Evolutionary conservation across 805 yeast species (phyloP).

Genomic region (Spathaspora passalidarum): DNA sequence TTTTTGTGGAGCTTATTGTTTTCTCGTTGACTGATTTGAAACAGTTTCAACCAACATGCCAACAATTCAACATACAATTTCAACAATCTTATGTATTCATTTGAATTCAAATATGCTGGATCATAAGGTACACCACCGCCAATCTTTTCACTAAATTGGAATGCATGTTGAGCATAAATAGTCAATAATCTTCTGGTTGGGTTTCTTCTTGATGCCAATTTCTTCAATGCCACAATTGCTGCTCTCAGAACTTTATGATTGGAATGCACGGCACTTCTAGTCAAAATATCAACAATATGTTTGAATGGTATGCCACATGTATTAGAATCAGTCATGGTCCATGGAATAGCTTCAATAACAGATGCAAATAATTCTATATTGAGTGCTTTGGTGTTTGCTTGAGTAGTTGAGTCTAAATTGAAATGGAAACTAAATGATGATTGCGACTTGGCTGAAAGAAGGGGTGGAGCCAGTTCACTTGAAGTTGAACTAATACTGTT

Average conservation of each 20-base stretch:
- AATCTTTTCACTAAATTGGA: constrained; percentile 67
- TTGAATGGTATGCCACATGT: constrained; percentile 52
- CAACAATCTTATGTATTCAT: constrained; percentile 57
- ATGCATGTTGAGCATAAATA: constrained; percentile 74
- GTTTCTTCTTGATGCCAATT: constrained; percentile 63
- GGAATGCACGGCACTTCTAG: constrained; percentile 72
- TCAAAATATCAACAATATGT: constrained; percentile 68
- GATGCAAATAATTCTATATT: constrained; percentile 65
- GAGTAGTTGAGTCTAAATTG: constrained; percentile 33
- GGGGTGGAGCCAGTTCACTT: constrained; percentile 6
- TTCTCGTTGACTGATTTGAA: constrained; percentile 29
- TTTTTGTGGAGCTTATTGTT: constrained; percentile 16
- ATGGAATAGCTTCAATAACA: constrained; percentile 70
- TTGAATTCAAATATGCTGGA: constrained; percentile 56
- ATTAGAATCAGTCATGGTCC: constrained; percentile 41
- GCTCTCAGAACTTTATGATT: constrained; percentile 61
- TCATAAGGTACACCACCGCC: constrained; percentile 50
- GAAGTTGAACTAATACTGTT: background rate
- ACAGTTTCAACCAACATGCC: constrained; percentile 75
- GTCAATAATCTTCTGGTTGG: constrained; percentile 64
- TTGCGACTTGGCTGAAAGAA: constrained; percentile 30
- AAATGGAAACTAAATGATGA: constrained; percentile 41
- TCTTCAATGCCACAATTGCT: constrained; percentile 59
- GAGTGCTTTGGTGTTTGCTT: constrained; percentile 29
- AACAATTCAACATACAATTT: constrained; percentile 75